Conservation (phyloP, 2,329 filamentous ascomycete species). For the Capronia coronata region DNA sequence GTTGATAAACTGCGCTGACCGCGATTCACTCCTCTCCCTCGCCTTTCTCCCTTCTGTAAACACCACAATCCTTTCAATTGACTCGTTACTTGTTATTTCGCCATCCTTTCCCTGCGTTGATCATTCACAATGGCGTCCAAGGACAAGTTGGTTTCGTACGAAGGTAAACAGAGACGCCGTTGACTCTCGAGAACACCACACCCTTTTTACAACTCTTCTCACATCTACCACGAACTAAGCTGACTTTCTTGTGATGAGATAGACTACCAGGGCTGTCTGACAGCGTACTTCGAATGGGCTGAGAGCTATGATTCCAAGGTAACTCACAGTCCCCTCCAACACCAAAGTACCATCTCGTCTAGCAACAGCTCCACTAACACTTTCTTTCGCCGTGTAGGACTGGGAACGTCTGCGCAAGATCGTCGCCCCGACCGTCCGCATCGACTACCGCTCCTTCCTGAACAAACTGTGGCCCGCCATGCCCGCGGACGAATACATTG, state of each 20-base stretch:
- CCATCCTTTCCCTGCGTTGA: neutral
- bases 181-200: no score
- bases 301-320: conserved; percentile 43
- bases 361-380: neutral
- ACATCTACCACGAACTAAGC: neutral
- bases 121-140: conserved; percentile 20
- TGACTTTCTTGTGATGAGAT: neutral
- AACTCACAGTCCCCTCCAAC: conserved; percentile 5
- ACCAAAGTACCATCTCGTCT: neutral
- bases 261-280: conserved; percentile 28
- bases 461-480: conserved; percentile 56
- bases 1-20: no score
- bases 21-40: conserved; percentile 1
- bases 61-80: neutral
- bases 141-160: conserved; percentile 23
- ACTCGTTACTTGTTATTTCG: neutral
- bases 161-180: conserved; percentile 24
- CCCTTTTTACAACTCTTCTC: no score
- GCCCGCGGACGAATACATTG: conserved; percentile 55
- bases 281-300: conserved; percentile 38
- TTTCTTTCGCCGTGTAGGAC: conserved; percentile 30
- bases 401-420: conserved; percentile 38
- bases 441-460: conserved; percentile 65
- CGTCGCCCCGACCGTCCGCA: conserved; percentile 49
- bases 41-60: neutral